phyloP scores from a whole-genome alignment of 768 basidiomycete species.

The Suillus sp. region DNA sequence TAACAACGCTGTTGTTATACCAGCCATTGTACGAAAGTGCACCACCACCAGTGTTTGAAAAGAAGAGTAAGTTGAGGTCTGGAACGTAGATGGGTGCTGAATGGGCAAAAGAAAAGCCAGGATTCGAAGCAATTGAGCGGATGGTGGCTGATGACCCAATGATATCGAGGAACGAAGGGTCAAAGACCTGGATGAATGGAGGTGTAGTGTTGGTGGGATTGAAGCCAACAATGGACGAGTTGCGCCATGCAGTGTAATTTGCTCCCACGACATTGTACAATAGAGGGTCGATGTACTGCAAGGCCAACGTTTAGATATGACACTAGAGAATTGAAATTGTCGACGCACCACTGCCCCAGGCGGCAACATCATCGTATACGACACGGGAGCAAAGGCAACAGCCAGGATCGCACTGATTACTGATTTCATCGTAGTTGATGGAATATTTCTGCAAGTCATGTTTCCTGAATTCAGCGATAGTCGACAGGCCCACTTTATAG shows the following conservation, averaged over 20 bases:
- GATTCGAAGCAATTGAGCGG: conserved; percentile 58
- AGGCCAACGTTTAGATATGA: background rate
- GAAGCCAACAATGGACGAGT: conserved; percentile 42
- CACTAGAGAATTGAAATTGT: background rate
- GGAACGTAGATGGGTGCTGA: conserved; percentile 69
- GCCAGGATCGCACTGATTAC: background rate
- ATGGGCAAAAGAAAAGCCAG: conserved; percentile 68
- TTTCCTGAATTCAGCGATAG: background rate
- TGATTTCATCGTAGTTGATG: background rate
- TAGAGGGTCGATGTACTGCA: conserved; percentile 50
- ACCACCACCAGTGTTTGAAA: conserved; percentile 70
- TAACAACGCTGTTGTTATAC: conserved; percentile 62
- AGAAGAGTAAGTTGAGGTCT: conserved; percentile 67
- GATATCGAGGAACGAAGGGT: conserved; percentile 52
- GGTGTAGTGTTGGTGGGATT: conserved; percentile 57
- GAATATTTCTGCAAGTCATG: background rate
- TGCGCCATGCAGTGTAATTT: conserved; percentile 36
- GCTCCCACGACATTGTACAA: conserved; percentile 50
- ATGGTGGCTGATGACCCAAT: conserved; percentile 59
- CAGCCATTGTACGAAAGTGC: conserved; percentile 62
- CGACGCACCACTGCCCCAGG: conserved; percentile 10
- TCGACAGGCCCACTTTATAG: background rate
- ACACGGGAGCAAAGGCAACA: background rate
- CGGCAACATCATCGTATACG: background rate
- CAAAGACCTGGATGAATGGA: conserved; percentile 58